phyloP scores from a whole-genome alignment of 116 monocot genomes.

The Thalassia testudinum region DNA sequence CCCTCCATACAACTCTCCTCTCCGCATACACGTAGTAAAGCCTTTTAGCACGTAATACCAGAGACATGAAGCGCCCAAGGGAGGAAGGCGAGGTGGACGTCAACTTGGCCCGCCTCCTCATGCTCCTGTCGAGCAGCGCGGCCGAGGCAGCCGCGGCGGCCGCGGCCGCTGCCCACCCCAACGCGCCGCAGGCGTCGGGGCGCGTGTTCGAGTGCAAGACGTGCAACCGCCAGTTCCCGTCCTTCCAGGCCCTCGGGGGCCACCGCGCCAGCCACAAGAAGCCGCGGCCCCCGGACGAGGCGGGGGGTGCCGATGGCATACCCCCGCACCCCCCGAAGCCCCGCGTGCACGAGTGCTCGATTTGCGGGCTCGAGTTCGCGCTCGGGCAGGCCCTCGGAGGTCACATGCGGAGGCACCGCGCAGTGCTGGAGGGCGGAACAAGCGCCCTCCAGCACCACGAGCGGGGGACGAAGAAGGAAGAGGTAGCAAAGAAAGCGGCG shows the following conservation, averaged over 20 bases:
- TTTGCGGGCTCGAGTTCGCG: constrained; percentile 67
- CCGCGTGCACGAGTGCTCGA: constrained; percentile 50
- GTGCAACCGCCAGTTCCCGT: constrained; percentile 53
- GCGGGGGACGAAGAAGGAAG: background rate
- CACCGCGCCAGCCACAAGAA: constrained; percentile 79
- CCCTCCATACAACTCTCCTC: no score
- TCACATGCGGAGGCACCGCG: constrained; percentile 69
- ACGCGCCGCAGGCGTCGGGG: background rate
- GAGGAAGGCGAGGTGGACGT: constrained; percentile 24
- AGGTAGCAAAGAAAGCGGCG: background rate
- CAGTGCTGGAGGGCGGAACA: background rate
- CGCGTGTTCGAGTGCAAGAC: constrained; percentile 76
- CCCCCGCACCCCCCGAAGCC: constrained; percentile 14
- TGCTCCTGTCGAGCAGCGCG: constrained; percentile 29
- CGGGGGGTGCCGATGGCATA: background rate
- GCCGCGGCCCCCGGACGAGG: constrained; percentile 10
- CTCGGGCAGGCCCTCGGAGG: constrained; percentile 71
- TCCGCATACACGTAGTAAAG: no score
- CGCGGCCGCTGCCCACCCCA: background rate
- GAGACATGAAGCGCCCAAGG: constrained; percentile 21
- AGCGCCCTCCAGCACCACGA: background rate
- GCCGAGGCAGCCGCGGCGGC: background rate
- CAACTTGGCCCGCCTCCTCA: constrained; percentile 36
- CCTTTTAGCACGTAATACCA: no score
- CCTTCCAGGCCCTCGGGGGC: constrained; percentile 75